Evolutionary conservation across 305 asterid genomes (phyloP), one percentile per base, ranked within the genome.

Genomic region (Solanum aculeatissimum): DNA sequence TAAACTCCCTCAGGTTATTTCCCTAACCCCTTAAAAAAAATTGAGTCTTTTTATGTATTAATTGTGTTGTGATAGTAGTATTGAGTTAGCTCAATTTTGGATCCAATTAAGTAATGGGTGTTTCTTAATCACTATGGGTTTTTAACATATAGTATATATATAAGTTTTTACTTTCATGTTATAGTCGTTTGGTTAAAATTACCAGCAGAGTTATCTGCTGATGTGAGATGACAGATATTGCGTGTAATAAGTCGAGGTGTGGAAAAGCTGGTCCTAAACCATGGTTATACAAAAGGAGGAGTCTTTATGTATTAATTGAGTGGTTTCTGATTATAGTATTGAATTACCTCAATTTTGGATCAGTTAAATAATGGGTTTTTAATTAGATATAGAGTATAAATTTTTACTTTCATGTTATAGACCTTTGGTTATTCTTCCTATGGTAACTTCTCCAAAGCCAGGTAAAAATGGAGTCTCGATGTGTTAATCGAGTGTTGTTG

Each of bases 1-100:
- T 85, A 97, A 97, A 87, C 94, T 97, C 63, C 99, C 99, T 13
- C 99, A 97, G 97, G 98, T 95, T 32, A n/a, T 29, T 38, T 54
- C 40, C 82, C 38, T 84, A 27, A 49, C 3, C 25, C 25, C 3
- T 49, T 75, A 9, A 75, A 66, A 75, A 66, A 74, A 49, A 75
- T 77, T 18, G 45, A 49, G 63, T 77, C 11, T 49, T 27, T 49
- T 27, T 49, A 27, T 75, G 62, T 15, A 25, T 49, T 45, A 3
- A 29, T 74, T 72, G 38, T 75, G 25, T 25, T 49, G 62, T 49
- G 62, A 15, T 9, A 1, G 60, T 47, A 47, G 21, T 47, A 9
- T 47, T 74, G 60, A 14, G 23, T 25, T 45, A 25, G 42, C 42
- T 74, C 25, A 23, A 74, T 3, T 47, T 49, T 25, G 60, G 60